Base-by-base conservation (phyloP, 106 monocot species). In the Cymbidium sinense region DNA sequence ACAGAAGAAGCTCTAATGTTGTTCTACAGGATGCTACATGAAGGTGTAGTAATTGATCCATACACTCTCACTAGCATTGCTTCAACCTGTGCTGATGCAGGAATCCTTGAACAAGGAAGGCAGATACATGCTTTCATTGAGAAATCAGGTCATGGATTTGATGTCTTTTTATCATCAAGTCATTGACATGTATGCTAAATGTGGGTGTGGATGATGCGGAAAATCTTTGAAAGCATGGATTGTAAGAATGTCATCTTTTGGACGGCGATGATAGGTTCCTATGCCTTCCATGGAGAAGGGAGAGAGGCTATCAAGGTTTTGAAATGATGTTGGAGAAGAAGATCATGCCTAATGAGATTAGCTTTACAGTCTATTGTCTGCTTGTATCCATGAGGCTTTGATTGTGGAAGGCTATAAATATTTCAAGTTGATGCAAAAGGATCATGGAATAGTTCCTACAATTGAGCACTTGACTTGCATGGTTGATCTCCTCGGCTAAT, bases 161-260 rank as follows among this genome's bases (percentile, higher is more conserved):
- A 95, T 64, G 75, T 70, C 19, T 79, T 78, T 55, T 23, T 90
- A 50, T 76, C 80, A 52, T 90, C 92, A 39, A 3, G 74, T 95
- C 23, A 87, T 77, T 20, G 83, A 95, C 62, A 92, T 92, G 95
- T 95, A 95, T 85, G 84, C 90, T 25, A 92, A 92, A 65, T 95
- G 95, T 78, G 95, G 95, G 86, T 54, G 64, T 95, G 67, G 83
- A 85, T 55, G 90, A 92, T 86, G 92, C 30, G 61, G 36, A 76
- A 75, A 28, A 77, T 75, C 35, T 95, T 95, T 80, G 34, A 82
- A 10, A 61, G 51, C 37, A 35, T 76, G 18, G 27, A 37, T 19
- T 61, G 17, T 34, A 64, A 18, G 7, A 92, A 92, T 80, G 77
- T 87, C 51, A 85, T 90, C 17, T 70, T 92, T 3, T 95, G 92